Evolutionary conservation across 768 basidiomycete species (phyloP).

Genomic region (Trametes cubensis): DNA sequence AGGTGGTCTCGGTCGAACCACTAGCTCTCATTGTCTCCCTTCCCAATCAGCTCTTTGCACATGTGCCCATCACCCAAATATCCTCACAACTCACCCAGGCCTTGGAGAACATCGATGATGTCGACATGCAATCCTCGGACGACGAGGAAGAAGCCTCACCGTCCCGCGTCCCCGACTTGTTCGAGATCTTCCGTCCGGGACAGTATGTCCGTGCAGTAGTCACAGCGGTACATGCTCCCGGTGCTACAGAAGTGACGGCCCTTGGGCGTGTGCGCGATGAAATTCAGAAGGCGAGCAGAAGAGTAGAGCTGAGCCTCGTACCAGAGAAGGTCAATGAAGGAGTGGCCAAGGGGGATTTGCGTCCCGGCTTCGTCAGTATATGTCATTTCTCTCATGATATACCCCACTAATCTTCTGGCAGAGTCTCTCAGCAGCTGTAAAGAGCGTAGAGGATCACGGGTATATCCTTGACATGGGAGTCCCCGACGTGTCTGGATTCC

Average conservation of each 20-base stretch:
- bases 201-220: constrained; percentile 86
- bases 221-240: constrained; percentile 65
- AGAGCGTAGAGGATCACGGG: constrained; percentile 92
- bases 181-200: constrained; percentile 77
- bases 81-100: constrained; percentile 74
- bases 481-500: constrained; percentile 77
- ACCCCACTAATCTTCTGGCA: constrained; percentile 34
- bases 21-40: constrained; percentile 90
- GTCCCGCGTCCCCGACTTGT: constrained; percentile 63
- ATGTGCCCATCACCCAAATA: constrained; percentile 93
- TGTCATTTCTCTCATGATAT: background rate
- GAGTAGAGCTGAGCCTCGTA: constrained; percentile 82
- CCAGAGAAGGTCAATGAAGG: constrained; percentile 86
- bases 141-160: constrained; percentile 48
- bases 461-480: constrained; percentile 89
- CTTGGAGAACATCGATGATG: constrained; percentile 64
- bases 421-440: constrained; percentile 76
- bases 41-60: constrained; percentile 93
- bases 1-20: constrained; percentile 83
- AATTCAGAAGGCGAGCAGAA: constrained; percentile 63
- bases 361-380: constrained; percentile 68
- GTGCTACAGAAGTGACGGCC: constrained; percentile 59
- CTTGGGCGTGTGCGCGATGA: constrained; percentile 70
- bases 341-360: constrained; percentile 76
- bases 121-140: constrained; percentile 46